Evolutionary conservation across 768 basidiomycete species (phyloP).

Genomic region (Tulasnella sp.): DNA sequence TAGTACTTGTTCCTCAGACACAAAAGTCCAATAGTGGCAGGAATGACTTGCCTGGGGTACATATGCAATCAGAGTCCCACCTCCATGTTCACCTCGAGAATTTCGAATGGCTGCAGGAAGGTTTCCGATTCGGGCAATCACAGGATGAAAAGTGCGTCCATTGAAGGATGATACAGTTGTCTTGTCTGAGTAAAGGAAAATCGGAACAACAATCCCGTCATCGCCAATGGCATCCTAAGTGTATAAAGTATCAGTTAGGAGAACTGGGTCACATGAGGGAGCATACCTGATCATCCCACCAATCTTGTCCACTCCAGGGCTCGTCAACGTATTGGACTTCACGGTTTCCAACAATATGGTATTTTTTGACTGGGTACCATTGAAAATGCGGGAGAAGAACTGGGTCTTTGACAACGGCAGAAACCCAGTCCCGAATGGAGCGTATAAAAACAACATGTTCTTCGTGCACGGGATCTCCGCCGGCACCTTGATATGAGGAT

Average conservation of each 20-base stretch:
- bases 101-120: not conserved
- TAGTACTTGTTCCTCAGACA: not conserved
- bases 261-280: not conserved
- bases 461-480: not conserved
- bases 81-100: not conserved
- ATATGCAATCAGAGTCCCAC: conserved; percentile 11
- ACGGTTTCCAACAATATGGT: not conserved
- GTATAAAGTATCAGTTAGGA: not conserved
- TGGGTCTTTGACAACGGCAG: not conserved
- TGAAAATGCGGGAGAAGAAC: not conserved
- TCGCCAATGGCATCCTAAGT: not conserved
- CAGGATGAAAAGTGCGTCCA: not conserved
- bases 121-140: not conserved
- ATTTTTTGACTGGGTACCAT: not conserved
- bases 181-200: not conserved
- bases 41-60: not conserved
- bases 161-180: not conserved
- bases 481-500: not conserved
- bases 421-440: not conserved
- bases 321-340: conserved; percentile 2
- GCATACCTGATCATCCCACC: not conserved
- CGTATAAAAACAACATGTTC: not conserved
- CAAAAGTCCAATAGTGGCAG: not conserved
- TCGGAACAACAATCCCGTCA: not conserved
- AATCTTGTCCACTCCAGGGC: not conserved